These are phyloP conservation scores for Claviceps spartinae DNA, from an alignment of 2,329 filamentous ascomycete species.

Conservation along the genomic window DNA sequence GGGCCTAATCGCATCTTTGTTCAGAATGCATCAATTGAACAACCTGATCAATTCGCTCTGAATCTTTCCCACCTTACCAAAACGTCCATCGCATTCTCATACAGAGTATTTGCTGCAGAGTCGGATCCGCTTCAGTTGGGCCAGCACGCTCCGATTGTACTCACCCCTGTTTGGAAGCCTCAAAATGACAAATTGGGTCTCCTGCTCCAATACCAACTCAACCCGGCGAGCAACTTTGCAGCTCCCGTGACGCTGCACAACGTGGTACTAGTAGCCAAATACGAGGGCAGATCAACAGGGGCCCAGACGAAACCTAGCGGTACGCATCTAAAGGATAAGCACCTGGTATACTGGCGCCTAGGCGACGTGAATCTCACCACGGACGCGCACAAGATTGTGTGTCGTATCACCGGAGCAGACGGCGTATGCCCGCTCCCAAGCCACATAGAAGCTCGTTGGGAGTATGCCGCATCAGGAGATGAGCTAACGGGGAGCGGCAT, in stretches of 20 bases:
- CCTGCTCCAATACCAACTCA: constrained; percentile 71
- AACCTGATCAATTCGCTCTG: constrained; percentile 67
- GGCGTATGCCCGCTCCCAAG: constrained; percentile 57
- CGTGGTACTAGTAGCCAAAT: constrained; percentile 56
- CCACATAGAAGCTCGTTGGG: constrained; percentile 73
- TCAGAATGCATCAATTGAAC: constrained; percentile 47
- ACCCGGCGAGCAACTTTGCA: constrained; percentile 46
- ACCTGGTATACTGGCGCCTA: constrained; percentile 67
- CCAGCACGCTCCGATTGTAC: constrained; percentile 55
- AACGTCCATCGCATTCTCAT: constrained; percentile 78
- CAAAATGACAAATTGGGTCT: constrained; percentile 77
- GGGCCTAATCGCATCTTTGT: constrained; percentile 90
- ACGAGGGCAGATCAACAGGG: constrained; percentile 53
- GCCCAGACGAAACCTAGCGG: constrained; percentile 69
- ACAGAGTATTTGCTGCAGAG: constrained; percentile 65
- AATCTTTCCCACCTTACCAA: constrained; percentile 59
- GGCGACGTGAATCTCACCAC: constrained; percentile 57
- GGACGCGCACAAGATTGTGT: constrained; percentile 65
- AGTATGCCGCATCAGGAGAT: constrained; percentile 33
- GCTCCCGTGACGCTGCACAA: constrained; percentile 46
- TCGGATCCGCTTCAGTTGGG: constrained; percentile 28
- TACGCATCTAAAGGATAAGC: constrained; percentile 66
- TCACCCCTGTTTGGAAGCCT: constrained; percentile 70
- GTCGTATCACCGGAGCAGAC: constrained; percentile 62
- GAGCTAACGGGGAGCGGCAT: constrained; percentile 45